Conservation (phyloP, 73 alveolate species). For the Uronychia binucleata region DNA sequence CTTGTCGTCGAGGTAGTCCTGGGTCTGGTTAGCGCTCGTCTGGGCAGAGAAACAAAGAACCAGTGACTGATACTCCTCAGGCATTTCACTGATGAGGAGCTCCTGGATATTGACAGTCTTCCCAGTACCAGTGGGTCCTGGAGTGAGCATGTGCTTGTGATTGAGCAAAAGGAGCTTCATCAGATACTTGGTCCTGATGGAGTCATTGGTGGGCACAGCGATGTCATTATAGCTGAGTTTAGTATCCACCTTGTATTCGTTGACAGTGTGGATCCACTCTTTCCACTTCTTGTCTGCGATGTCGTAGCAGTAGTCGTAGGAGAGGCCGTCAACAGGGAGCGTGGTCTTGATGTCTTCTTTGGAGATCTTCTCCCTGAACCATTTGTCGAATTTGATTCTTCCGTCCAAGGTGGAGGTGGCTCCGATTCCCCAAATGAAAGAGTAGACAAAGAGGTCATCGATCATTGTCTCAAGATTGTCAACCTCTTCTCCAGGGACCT, state of each 20-base stretch:
- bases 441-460: slow-evolving; percentile 81
- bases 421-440: slow-evolving; percentile 94
- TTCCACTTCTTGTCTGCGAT: slow-evolving; percentile 77
- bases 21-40: slow-evolving; percentile 97
- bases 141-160: slow-evolving; percentile 95
- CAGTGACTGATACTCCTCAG: slow-evolving; percentile 93
- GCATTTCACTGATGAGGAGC: slow-evolving; percentile 95
- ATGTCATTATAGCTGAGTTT: slow-evolving; percentile 95
- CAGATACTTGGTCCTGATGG: slow-evolving; percentile 95
- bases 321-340: slow-evolving; percentile 66
- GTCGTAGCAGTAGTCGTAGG: slow-evolving; percentile 89
- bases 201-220: slow-evolving; percentile 99
- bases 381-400: slow-evolving; percentile 86
- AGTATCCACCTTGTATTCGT: slow-evolving; percentile 85
- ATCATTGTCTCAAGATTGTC: slow-evolving; percentile 86
- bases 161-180: slow-evolving; percentile 87
- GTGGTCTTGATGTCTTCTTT: slow-evolving; percentile 33
- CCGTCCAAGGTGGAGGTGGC: slow-evolving; percentile 95
- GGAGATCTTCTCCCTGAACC: slow-evolving; percentile 75
- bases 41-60: slow-evolving; percentile 97
- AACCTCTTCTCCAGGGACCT: slow-evolving; percentile 89
- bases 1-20: slow-evolving; percentile 96
- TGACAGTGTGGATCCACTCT: slow-evolving; percentile 89
- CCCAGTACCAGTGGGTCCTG: slow-evolving; percentile 99
- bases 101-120: slow-evolving; percentile 97